Evolutionary conservation across 202 grass and related monocot genomes (phyloP).

Genomic region (Brachypodium distachyon): DNA sequence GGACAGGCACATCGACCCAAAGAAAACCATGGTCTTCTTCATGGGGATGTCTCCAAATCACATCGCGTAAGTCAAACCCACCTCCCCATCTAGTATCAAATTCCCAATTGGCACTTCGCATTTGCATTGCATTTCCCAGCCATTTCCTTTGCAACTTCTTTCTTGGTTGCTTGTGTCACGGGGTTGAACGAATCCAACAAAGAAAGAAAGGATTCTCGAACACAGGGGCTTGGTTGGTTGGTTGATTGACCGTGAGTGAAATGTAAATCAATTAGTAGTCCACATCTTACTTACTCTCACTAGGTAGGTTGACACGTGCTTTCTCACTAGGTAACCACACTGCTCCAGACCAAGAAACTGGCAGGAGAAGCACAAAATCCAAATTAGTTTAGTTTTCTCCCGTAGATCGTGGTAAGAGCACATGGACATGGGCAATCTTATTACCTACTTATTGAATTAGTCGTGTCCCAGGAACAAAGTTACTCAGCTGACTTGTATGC

Average conservation of each 20-base stretch:
- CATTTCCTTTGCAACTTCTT: too few relatives aligned
- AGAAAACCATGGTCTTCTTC: constrained; percentile 61
- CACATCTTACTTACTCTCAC: too few relatives aligned
- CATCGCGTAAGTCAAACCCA: constrained; percentile 27
- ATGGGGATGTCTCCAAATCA: constrained; percentile 96
- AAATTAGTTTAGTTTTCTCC: too few relatives aligned
- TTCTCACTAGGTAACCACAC: neutral
- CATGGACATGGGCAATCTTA: neutral
- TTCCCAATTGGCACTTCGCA: neutral
- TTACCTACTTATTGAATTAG: neutral
- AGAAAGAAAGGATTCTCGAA: too few relatives aligned
- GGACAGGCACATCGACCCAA: constrained; percentile 46
- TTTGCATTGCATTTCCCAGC: neutral
- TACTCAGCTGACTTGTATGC: neutral
- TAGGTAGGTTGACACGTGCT: neutral
- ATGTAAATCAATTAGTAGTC: too few relatives aligned
- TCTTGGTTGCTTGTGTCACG: too few relatives aligned
- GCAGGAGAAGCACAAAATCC: neutral
- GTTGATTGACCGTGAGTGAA: neutral
- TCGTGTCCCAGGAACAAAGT: neutral
- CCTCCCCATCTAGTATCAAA: neutral
- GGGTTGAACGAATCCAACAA: too few relatives aligned
- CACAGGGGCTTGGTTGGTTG: too few relatives aligned
- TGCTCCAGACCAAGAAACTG: neutral
- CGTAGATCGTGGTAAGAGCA: too few relatives aligned